Evolutionary conservation across 2,329 filamentous ascomycete species (phyloP).

Genomic region (Alternaria sp.): DNA sequence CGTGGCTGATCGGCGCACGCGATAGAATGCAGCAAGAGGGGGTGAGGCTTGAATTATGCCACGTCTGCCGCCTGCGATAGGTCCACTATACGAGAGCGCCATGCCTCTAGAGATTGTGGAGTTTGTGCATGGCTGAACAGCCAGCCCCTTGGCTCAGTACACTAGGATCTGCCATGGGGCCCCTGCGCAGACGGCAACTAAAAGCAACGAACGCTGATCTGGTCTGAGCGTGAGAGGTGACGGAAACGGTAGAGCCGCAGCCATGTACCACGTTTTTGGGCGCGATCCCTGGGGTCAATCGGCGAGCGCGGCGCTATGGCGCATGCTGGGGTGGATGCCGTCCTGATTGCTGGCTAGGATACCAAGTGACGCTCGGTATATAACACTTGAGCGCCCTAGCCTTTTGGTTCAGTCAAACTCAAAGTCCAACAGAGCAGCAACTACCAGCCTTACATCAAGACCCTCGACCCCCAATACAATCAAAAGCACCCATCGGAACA

Average conservation of each 20-base stretch:
- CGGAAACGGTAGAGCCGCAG: conserved; percentile 25
- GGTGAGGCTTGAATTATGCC: conserved; percentile 3
- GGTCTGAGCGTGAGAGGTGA: conserved; percentile 17
- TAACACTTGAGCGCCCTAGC: conserved; percentile 16
- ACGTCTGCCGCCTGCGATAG: conserved; percentile 11
- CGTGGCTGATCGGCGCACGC: conserved; percentile 16
- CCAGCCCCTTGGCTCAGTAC: conserved; percentile 23
- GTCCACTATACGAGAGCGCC: conserved; percentile 5
- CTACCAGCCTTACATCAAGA: neutral
- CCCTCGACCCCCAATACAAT: neutral
- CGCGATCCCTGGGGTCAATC: conserved; percentile 23
- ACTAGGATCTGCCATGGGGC: conserved; percentile 22
- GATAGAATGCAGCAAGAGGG: conserved; percentile 13
- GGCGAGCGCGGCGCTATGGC: conserved; percentile 26
- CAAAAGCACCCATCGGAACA: neutral
- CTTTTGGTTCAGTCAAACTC: conserved; percentile 2
- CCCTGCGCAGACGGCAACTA: conserved; percentile 27
- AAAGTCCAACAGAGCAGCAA: conserved; percentile 3
- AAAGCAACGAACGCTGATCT: conserved; percentile 25
- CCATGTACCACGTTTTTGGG: conserved; percentile 31
- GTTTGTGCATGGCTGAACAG: conserved; percentile 15
- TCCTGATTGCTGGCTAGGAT: conserved; percentile 17
- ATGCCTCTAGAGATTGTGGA: conserved; percentile 11
- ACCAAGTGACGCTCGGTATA: conserved; percentile 6
- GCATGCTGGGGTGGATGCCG: conserved; percentile 19